Evolutionary conservation across 2,329 filamentous ascomycete genomes (phyloP).

Genomic region (Diaporthe eres): DNA sequence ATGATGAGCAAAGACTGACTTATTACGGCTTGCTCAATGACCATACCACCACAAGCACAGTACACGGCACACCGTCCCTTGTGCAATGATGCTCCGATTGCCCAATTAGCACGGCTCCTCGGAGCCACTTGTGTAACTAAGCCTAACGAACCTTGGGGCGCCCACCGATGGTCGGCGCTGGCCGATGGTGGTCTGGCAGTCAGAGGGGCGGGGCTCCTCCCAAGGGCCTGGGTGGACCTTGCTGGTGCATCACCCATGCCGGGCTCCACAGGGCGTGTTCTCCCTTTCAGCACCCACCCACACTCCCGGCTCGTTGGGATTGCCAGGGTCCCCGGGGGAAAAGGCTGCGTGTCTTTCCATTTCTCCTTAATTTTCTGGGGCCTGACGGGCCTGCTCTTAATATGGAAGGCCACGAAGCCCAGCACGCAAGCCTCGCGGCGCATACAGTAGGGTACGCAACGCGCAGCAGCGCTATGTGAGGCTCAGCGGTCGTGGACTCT

Average conservation of each 20-base stretch:
- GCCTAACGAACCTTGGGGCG: not conserved
- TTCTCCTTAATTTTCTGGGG: slow-evolving; percentile 30
- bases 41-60: not conserved
- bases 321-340: not conserved
- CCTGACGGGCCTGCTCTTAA: not conserved
- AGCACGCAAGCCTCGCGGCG: slow-evolving; percentile 18
- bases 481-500: not conserved
- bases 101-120: slow-evolving; percentile 5
- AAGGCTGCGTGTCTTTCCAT: slow-evolving; percentile 12
- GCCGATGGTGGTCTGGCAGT: slow-evolving; percentile 12
- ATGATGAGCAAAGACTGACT: slow-evolving; percentile 33
- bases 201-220: not conserved
- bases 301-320: slow-evolving; percentile 2
- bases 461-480: not conserved
- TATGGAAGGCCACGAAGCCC: slow-evolving; percentile 24
- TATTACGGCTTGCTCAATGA: not conserved
- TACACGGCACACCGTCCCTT: not conserved
- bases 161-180: slow-evolving; percentile 32
- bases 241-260: not conserved
- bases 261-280: not conserved
- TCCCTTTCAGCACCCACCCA: not conserved
- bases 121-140: slow-evolving; percentile 20
- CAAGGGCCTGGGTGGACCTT: not conserved
- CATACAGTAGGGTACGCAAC: not conserved
- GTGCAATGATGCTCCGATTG: slow-evolving; percentile 12